Conservation (phyloP, 1,284 basidiomycete species). For the Malassezia restricta region DNA sequence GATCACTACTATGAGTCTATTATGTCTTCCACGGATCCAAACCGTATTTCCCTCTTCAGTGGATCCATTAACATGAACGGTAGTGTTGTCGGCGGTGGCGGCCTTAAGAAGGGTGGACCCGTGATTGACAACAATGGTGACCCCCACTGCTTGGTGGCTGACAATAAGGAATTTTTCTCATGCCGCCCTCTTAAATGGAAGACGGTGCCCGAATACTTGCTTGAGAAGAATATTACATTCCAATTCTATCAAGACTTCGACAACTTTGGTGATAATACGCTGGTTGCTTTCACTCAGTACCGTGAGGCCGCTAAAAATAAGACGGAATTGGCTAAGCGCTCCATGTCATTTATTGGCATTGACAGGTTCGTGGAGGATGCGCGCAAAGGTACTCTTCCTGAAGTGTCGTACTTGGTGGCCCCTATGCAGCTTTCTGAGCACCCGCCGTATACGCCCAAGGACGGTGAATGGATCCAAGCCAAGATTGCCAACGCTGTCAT, state of each 20-base stretch:
- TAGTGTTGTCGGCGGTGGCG: constrained; percentile 9
- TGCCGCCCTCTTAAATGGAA: constrained; percentile 29
- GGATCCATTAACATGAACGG: constrained; percentile 16
- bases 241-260: constrained; percentile 26
- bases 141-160: constrained; percentile 12
- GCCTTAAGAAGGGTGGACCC: constrained; percentile 15
- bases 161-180: constrained; percentile 14
- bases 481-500: constrained; percentile 30
- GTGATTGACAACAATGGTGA: constrained; percentile 19
- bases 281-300: constrained; percentile 15
- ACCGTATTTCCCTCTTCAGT: constrained; percentile 25
- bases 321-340: constrained; percentile 18
- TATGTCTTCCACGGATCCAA: constrained; percentile 27
- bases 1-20: constrained; percentile 34
- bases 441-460: constrained; percentile 25
- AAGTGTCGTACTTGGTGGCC: constrained; percentile 34
- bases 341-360: constrained; percentile 20
- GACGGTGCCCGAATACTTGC: constrained; percentile 30
- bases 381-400: constrained; percentile 22
- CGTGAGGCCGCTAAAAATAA: constrained; percentile 14
- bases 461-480: constrained; percentile 34
- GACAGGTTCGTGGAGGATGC: constrained; percentile 30
- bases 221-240: constrained; percentile 23
- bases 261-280: constrained; percentile 29
- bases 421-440: constrained; percentile 33